Evolutionary conservation across 176 grass and related monocot species (phyloP).

Genomic region (Avena insularis): DNA sequence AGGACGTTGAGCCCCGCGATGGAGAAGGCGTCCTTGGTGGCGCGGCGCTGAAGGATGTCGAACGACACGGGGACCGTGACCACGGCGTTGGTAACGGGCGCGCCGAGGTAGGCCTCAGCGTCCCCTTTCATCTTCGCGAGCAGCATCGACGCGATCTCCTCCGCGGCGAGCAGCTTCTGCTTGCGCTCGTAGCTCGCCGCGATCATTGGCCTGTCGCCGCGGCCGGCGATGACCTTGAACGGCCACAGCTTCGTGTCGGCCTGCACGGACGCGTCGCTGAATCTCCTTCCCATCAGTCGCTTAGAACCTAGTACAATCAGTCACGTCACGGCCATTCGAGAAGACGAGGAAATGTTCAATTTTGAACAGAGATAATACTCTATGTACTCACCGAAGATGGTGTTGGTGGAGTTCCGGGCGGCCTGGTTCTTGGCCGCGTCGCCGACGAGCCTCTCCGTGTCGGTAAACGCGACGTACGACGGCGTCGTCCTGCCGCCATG

Average conservation of each 20-base stretch:
- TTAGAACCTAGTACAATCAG: conserved; percentile 6
- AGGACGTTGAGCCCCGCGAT: conserved; percentile 36
- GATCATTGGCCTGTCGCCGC: conserved; percentile 33
- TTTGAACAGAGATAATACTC: neutral
- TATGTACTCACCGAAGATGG: conserved; percentile 15
- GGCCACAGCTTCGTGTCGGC: conserved; percentile 31
- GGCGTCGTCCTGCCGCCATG: neutral
- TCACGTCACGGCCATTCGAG: neutral
- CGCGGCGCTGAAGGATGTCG: conserved; percentile 15
- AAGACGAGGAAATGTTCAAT: neutral
- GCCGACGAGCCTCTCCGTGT: conserved; percentile 13
- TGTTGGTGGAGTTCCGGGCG: conserved; percentile 18
- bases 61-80: conserved; percentile 46
- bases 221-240: conserved; percentile 34
- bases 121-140: conserved; percentile 33
- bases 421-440: conserved; percentile 17
- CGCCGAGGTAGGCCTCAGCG: conserved; percentile 9
- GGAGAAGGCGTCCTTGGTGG: conserved; percentile 27
- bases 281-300: conserved; percentile 40
- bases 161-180: conserved; percentile 24
- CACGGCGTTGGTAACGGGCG: conserved; percentile 11
- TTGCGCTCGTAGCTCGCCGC: conserved; percentile 28
- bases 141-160: conserved; percentile 48
- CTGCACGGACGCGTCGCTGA: conserved; percentile 28
- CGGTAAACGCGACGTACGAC: conserved; percentile 21